These are phyloP conservation scores for Scenedesmus sp. DNA, from an alignment of 163 green algal species.

Conservation along the genomic window DNA sequence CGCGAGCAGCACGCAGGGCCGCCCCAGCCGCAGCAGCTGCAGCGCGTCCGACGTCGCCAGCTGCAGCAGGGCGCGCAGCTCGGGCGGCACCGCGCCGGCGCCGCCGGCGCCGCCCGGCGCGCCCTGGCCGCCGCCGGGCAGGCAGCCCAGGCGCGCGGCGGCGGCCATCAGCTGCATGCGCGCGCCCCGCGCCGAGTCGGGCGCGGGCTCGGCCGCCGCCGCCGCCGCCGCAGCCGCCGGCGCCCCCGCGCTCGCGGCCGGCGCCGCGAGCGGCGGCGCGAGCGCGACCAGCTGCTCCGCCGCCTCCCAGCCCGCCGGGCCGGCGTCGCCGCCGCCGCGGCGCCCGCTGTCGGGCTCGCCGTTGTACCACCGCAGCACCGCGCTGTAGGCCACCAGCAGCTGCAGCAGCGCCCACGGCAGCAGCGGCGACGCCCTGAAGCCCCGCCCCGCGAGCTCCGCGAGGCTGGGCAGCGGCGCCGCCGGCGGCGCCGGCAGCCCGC, in stretches of 20 bases:
- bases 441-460: neutral
- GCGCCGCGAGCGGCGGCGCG: slow-evolving; percentile 21
- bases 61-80: slow-evolving; percentile 1
- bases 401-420: slow-evolving; percentile 34
- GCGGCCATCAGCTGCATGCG: slow-evolving; percentile 30
- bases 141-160: neutral
- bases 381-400: slow-evolving; percentile 33
- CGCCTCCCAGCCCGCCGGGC: slow-evolving; percentile 1
- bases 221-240: neutral
- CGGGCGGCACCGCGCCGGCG: neutral
- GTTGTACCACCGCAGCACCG: slow-evolving; percentile 22
- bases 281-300: slow-evolving; percentile 35
- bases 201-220: neutral
- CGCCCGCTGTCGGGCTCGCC: slow-evolving; percentile 19
- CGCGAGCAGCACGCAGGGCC: slow-evolving; percentile 5
- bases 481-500: slow-evolving; percentile 1
- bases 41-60: slow-evolving; percentile 10
- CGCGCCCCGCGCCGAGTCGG: slow-evolving; percentile 23
- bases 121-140: too few species aligned
- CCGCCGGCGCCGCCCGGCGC: too few species aligned
- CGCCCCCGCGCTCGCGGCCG: neutral
- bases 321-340: neutral
- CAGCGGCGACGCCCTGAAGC: slow-evolving; percentile 3
- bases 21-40: slow-evolving; percentile 25
- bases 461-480: slow-evolving; percentile 12